Base-by-base conservation (phyloP, 2,329 filamentous ascomycete genomes). In the Cytospora leucostoma region DNA sequence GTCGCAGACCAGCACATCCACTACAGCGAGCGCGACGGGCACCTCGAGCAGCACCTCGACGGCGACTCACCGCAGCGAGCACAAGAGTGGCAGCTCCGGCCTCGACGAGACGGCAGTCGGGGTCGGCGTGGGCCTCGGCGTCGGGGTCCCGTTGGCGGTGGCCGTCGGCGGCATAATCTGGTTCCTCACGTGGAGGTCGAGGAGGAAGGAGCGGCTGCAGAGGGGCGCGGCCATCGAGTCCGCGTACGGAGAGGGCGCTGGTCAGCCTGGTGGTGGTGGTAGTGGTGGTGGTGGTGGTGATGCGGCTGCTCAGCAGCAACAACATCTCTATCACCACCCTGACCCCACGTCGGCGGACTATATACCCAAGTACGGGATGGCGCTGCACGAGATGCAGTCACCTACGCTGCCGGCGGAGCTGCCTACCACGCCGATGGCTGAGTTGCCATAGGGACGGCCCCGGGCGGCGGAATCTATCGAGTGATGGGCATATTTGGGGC, bases 81-180 rank as follows among this genome's bases (percentile, higher is more conserved):
- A 4, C 21, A 34, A 10, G 7, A n/a, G 32, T 12, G n/a, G 32
- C 32, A 2, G 3, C 32, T 34, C 17, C 8, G 11, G 17, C 47
- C n/a, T 15, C 4, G 50, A 13, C 13, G 32, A 13, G 12, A 44
- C 37, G 15, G 47, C 56, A 17, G 33, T 58, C 6, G 56, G 56
- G 7, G 7, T 58, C 19, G 56, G 56, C 15, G 40, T 58, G 4
- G 56, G 56, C 8, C 56, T 58, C 19, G 56, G 56, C 33, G 27
- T 58, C 15, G 40, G 40, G n/a, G 34, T 58, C 33, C 56, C 56
- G 4, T 7, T 58, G 33, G 40, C 56, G 56, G 40, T 40, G 13
- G 56, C 32, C 4, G 7, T 50, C 56, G 40, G 32, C 5, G 40
- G 19, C 6, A 21, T 15, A 17, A 11, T 19, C 15, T 35, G 34